Evolutionary conservation across 2,329 filamentous ascomycete species (phyloP).

Genomic region (Phialocephala subalpina): DNA sequence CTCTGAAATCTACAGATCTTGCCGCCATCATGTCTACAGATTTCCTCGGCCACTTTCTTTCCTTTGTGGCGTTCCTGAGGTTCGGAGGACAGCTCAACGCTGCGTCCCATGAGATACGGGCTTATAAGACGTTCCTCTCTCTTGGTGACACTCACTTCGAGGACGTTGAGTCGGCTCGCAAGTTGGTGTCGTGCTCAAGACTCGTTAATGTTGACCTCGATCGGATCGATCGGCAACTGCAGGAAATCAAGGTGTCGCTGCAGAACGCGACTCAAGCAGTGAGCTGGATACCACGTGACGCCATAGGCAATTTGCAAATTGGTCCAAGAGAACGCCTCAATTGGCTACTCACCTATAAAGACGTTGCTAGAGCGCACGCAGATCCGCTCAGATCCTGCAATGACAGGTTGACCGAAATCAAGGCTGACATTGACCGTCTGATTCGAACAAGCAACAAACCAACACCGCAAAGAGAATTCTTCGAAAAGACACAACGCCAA

Average conservation of each 20-base stretch:
- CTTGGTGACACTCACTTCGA: neutral
- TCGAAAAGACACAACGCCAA: neutral
- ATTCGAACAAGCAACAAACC: neutral
- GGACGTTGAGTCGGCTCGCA: neutral
- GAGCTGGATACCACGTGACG: constrained; percentile 4
- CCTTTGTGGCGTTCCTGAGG: neutral
- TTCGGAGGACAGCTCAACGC: neutral
- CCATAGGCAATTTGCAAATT: neutral
- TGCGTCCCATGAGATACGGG: neutral
- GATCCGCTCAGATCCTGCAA: neutral
- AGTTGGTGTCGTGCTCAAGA: neutral
- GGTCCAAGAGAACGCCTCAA: neutral
- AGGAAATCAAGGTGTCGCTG: neutral
- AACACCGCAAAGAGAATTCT: neutral
- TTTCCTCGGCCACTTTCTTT: neutral
- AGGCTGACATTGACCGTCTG: neutral
- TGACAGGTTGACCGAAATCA: neutral
- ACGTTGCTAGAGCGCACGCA: neutral
- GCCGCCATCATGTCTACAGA: neutral
- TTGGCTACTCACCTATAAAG: neutral
- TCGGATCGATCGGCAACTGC: neutral
- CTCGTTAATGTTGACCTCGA: neutral
- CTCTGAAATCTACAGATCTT: neutral
- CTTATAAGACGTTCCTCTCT: neutral
- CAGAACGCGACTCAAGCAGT: neutral